Evolutionary conservation across 768 basidiomycete genomes (phyloP).

Genomic region (Dacryopinax spathularia): DNA sequence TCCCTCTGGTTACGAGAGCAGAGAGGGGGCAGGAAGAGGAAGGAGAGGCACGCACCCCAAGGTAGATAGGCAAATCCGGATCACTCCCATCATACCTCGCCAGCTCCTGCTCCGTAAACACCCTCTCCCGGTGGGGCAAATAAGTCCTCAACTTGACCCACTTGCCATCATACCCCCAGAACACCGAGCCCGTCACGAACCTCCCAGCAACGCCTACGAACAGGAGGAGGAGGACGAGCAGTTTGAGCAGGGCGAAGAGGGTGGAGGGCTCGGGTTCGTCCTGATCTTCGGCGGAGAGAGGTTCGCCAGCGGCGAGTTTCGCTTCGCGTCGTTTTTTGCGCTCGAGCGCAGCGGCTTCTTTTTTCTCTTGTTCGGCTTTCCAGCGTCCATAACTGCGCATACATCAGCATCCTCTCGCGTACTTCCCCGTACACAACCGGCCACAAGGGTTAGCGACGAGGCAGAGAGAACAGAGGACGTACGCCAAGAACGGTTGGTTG

Average conservation of each 20-base stretch:
- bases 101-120: constrained; percentile 58
- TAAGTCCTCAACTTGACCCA: constrained; percentile 47
- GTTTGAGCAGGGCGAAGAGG: constrained; percentile 46
- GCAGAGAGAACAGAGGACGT: constrained; percentile 22
- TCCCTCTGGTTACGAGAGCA: too few relatives aligned
- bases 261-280: constrained; percentile 44
- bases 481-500: constrained; percentile 76
- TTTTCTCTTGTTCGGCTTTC: constrained; percentile 43
- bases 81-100: constrained; percentile 57
- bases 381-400: constrained; percentile 16
- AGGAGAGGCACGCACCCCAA: constrained; percentile 46
- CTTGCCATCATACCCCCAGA: constrained; percentile 67
- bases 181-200: constrained; percentile 73
- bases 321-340: constrained; percentile 57
- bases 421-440: constrained; percentile 32
- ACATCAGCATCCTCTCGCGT: not conserved
- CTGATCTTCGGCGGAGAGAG: constrained; percentile 54
- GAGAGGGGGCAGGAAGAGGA: constrained; percentile 4
- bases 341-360: constrained; percentile 50
- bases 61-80: constrained; percentile 54
- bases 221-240: constrained; percentile 43
- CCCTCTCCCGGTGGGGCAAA: constrained; percentile 36
- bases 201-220: constrained; percentile 51
- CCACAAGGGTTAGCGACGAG: not conserved
- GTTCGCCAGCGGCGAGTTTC: constrained; percentile 59